phyloP scores from a whole-genome alignment of 2,329 filamentous ascomycete species.

The Diaporthe sp. region DNA sequence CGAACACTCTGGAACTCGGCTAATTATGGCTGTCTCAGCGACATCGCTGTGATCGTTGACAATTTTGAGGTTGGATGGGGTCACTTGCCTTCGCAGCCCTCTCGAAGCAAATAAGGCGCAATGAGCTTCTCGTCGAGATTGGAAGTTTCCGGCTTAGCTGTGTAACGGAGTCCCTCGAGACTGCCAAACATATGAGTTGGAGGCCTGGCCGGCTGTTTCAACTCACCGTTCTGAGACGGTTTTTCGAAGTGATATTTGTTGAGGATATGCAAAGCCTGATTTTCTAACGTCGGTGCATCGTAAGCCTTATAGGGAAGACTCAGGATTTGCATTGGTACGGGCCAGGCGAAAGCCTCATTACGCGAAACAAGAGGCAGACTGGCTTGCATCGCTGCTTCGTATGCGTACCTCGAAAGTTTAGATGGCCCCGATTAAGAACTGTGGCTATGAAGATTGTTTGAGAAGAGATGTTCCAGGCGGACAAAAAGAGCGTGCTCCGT shows the following conservation, averaged over 20 bases:
- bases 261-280: background rate
- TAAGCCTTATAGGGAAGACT: background rate
- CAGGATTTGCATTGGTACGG: background rate
- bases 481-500: background rate
- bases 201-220: background rate
- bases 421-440: too few species aligned
- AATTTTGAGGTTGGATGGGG: background rate
- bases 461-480: background rate
- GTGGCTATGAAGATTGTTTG: background rate
- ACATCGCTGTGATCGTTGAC: background rate
- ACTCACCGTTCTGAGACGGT: background rate
- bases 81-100: background rate
- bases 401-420: background rate
- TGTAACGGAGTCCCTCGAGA: background rate
- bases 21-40: background rate
- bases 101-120: background rate
- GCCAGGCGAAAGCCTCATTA: background rate
- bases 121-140: background rate
- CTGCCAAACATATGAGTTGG: background rate
- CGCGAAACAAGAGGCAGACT: background rate
- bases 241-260: background rate
- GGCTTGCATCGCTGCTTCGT: background rate
- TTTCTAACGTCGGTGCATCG: background rate
- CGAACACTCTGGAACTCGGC: background rate
- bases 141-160: background rate